Conservation (phyloP, 306 rosid species). For the Rosa multiflora region DNA sequence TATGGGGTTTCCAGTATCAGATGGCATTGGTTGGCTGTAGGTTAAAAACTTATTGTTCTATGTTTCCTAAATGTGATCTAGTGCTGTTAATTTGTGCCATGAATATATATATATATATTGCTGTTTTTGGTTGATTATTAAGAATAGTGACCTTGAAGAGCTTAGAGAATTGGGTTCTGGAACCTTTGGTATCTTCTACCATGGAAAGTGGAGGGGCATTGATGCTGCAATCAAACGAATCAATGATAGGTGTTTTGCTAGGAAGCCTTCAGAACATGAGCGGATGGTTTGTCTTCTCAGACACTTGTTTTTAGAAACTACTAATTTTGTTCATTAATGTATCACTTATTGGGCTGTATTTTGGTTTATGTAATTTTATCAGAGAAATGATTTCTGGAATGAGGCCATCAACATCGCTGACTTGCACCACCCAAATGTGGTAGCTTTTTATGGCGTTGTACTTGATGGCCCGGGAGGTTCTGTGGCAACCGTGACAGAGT, state of each 20-base stretch:
- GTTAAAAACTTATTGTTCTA: slow-evolving; percentile 33
- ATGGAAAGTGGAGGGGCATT: slow-evolving; percentile 95
- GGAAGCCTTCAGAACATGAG: slow-evolving; percentile 89
- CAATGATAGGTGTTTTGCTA: slow-evolving; percentile 87
- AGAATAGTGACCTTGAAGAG: slow-evolving; percentile 85
- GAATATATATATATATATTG: not conserved
- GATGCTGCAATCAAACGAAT: slow-evolving; percentile 92
- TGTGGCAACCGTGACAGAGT: slow-evolving; percentile 96
- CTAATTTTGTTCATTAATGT: not conserved
- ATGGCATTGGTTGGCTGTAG: slow-evolving; percentile 73
- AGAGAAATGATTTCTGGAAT: slow-evolving; percentile 96
- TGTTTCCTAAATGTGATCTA: slow-evolving; percentile 20
- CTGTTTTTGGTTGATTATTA: slow-evolving; percentile 55
- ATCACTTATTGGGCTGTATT: slow-evolving; percentile 1
- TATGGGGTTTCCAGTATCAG: slow-evolving; percentile 57
- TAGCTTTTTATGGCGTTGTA: slow-evolving; percentile 91
- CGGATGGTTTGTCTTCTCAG: slow-evolving; percentile 62
- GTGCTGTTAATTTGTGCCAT: slow-evolving; percentile 19
- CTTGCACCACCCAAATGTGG: slow-evolving; percentile 94
- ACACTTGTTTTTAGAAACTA: not conserved
- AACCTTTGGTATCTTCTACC: slow-evolving; percentile 88
- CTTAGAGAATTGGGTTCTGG: slow-evolving; percentile 79
- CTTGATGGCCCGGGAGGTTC: slow-evolving; percentile 91
- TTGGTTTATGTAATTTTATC: slow-evolving; percentile 22
- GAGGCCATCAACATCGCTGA: slow-evolving; percentile 96